Conservation (phyloP, 768 basidiomycete species). For the Cystobasidiopsis lactophilus region DNA sequence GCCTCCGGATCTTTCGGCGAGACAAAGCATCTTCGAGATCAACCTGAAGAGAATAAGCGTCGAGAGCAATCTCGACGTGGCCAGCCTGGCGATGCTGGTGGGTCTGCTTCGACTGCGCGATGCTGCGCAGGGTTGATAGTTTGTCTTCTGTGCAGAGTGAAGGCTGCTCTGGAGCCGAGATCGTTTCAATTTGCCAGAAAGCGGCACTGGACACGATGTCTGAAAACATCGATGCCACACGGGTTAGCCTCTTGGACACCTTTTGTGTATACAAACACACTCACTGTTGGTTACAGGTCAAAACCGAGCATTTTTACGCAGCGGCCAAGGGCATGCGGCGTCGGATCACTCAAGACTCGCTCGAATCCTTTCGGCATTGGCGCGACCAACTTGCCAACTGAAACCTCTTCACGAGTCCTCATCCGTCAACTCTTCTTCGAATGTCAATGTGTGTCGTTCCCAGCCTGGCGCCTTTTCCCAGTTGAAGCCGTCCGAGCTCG, state of each 20-base stretch:
- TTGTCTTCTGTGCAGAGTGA: constrained; percentile 39
- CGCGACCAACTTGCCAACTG: constrained; percentile 22
- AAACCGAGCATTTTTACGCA: constrained; percentile 45
- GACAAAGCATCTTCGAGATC: constrained; percentile 68
- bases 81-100: constrained; percentile 28
- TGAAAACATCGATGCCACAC: constrained; percentile 49
- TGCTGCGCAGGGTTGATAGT: background rate
- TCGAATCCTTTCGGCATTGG: constrained; percentile 55
- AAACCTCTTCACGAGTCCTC: constrained; percentile 41
- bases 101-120: background rate
- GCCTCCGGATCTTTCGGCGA: constrained; percentile 55
- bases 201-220: constrained; percentile 86
- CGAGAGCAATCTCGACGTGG: constrained; percentile 43
- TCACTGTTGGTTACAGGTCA: constrained; percentile 50
- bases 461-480: constrained; percentile 55
- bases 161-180: constrained; percentile 91
- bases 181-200: constrained; percentile 79
- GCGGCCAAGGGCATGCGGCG: constrained; percentile 49
- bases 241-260: constrained; percentile 31
- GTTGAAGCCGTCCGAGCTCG: constrained; percentile 59
- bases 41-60: constrained; percentile 59
- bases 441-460: constrained; percentile 35
- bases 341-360: constrained; percentile 63
- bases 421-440: constrained; percentile 71
- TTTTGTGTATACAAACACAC: background rate